Base-by-base conservation (phyloP, 371 early-diverging fungal genomes). In the Funneliformis caledonium region DNA sequence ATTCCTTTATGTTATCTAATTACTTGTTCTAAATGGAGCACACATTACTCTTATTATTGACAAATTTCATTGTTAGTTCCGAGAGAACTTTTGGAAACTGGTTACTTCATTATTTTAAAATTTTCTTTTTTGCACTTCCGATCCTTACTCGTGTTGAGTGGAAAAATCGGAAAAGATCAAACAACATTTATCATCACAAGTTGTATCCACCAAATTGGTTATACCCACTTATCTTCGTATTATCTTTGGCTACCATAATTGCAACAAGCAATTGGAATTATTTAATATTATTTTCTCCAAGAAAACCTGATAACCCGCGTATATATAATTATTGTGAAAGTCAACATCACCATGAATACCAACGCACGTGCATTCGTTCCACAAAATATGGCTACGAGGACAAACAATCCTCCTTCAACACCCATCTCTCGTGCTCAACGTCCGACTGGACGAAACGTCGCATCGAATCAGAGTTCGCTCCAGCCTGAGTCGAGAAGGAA, bases 261-360 rank as follows among this genome's bases (percentile, higher is more conserved):
- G 77, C 77, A 26, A 42, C 65, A 77, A 60, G 77, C 48, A 77
- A 77, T 77, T 77, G 77, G 77, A 77, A 77, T 77, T 62, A 64
- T 77, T 64, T 77, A 26, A 47, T 77, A 45, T 31, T 77, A 64
- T 77, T 77, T 59, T 77, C 65, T 8, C 77, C 77, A 45, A 60
- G 77, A 62, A 60, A 77, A 77, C 65, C 77, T 64, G 42, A 77
- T 31, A 64, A 64, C 16, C 59, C 77, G 42, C 77, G 77, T 64
- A 64, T 43, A 14, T 37, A 26, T 45, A 22, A 45, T 64, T 64
- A 77, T 45, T 47, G 43, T 64, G 5, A 73, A 26, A 11, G 56
- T 73, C 56, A 73, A 16, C 37, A 26, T 26, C 26, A 47, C 9
- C 26, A 77, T 77, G 77, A 77, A 77, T 47, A 43, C 65, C 37